Percentiles rank a stretch among this genome's conserved stretches.
Evolutionary conservation across 2,329 filamentous ascomycete species (phyloP).

Genomic region (Calycina marina): DNA sequence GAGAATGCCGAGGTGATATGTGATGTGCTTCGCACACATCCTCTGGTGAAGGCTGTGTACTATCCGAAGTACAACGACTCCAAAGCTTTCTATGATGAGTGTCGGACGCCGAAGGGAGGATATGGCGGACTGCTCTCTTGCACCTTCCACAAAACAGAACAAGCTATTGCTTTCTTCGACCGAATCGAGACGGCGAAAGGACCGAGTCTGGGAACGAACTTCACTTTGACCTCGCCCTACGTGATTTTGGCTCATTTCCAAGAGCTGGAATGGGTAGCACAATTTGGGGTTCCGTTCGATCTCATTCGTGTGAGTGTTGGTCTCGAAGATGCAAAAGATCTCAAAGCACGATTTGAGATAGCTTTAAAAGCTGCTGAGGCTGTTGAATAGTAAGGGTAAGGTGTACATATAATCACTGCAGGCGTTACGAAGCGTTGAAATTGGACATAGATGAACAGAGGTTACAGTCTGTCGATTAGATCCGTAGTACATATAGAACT

Average conservation of each 20-base stretch:
- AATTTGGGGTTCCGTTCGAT: conserved; percentile 67
- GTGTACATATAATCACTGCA: too few species aligned
- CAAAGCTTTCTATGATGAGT: conserved; percentile 61
- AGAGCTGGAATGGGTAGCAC: conserved; percentile 79
- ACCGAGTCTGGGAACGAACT: conserved; percentile 90
- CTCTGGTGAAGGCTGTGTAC: conserved; percentile 60
- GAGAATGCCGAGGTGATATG: conserved; percentile 73
- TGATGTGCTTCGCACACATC: conserved; percentile 46
- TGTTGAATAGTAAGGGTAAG: too few species aligned
- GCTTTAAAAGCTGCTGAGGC: conserved; percentile 49
- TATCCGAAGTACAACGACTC: conserved; percentile 74
- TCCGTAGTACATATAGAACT: too few species aligned
- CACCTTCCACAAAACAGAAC: conserved; percentile 54
- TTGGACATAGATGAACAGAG: too few species aligned
- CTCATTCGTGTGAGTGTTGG: conserved; percentile 82
- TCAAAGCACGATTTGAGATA: conserved; percentile 47
- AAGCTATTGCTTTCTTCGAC: conserved; percentile 76
- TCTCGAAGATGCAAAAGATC: conserved; percentile 58
- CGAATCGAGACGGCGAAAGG: conserved; percentile 79
- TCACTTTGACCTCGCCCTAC: conserved; percentile 84
- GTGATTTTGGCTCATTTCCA: conserved; percentile 81
- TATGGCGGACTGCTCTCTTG: conserved; percentile 85
- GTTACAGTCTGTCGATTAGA: too few species aligned
- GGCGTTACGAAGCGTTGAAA: too few species aligned
- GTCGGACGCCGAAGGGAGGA: conserved; percentile 57